Conservation (phyloP, 2,329 filamentous ascomycete species). For the Aureobasidium pullulans region DNA sequence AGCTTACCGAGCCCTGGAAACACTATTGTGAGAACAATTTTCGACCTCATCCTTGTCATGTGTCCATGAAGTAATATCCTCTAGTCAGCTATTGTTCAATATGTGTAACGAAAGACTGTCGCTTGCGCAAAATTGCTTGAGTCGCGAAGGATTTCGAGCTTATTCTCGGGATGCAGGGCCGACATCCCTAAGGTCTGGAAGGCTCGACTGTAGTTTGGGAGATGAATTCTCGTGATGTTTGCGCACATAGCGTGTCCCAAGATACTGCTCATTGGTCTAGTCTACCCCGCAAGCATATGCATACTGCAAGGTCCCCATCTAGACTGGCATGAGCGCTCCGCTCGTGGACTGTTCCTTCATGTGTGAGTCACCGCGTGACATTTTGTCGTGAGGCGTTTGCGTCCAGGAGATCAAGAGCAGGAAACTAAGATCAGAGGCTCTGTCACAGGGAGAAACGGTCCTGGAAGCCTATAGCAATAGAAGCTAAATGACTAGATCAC, state of each 20-base stretch:
- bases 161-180: not conserved
- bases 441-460: not conserved
- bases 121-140: not conserved
- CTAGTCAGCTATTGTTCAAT: not conserved
- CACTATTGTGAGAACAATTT: not conserved
- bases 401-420: not conserved
- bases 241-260: not conserved
- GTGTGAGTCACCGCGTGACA: not conserved
- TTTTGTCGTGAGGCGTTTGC: not conserved
- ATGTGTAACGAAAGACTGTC: not conserved
- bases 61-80: not conserved
- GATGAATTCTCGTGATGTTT: not conserved
- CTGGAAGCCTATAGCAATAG: not conserved
- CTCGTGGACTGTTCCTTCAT: not conserved
- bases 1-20: not conserved
- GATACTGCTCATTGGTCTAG: not conserved
- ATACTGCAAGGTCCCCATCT: not conserved
- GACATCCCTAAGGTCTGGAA: not conserved
- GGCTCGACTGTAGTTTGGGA: not conserved
- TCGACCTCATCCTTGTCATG: not conserved
- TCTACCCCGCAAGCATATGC: not conserved
- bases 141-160: not conserved
- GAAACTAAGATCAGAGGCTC: not conserved
- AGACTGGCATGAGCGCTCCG: not conserved
- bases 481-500: not conserved